A percentile compares a stretch with the other conserved stretches of the same genome.
These are phyloP conservation scores for Chalciporus chontae DNA, from an alignment of 768 basidiomycete genomes.

Conservation along the genomic window DNA sequence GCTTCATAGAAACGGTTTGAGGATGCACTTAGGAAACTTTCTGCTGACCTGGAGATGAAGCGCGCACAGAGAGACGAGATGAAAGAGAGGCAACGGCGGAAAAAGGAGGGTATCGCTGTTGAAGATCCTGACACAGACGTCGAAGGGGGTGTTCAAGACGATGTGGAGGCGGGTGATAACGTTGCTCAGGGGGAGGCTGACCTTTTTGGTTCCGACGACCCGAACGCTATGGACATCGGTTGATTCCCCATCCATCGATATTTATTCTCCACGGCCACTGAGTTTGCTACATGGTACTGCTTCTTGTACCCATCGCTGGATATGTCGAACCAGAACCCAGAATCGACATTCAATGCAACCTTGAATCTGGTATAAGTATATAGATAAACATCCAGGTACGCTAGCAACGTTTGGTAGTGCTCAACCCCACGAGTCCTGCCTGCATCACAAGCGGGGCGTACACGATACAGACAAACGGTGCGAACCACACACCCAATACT, in stretches of 20 bases:
- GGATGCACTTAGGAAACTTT: constrained; percentile 85
- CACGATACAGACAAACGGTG: constrained; percentile 77
- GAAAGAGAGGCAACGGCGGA: constrained; percentile 67
- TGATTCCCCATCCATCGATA: constrained; percentile 7
- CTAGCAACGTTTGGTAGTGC: background rate
- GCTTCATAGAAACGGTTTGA: constrained; percentile 80
- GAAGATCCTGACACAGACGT: constrained; percentile 41
- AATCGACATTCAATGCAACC: no score
- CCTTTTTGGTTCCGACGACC: constrained; percentile 49
- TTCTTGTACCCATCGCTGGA: background rate
- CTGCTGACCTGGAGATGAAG: constrained; percentile 84
- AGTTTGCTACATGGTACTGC: background rate
- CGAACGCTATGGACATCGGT: constrained; percentile 32
- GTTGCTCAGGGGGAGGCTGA: constrained; percentile 25
- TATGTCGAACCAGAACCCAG: background rate
- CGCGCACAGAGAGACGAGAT: constrained; percentile 74
- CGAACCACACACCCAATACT: constrained; percentile 76
- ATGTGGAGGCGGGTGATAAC: constrained; percentile 27
- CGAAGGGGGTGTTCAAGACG: constrained; percentile 37
- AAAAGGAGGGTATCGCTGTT: constrained; percentile 58
- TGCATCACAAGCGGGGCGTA: constrained; percentile 75
- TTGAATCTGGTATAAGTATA: background rate
- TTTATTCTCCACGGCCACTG: background rate
- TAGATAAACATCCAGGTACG: background rate
- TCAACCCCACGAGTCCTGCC: constrained; percentile 54